A percentile compares a stretch with the other conserved stretches of the same genome.
phyloP scores from a whole-genome alignment of 495 filamentous ascomycete species.

The Coniosporium apollinis region DNA sequence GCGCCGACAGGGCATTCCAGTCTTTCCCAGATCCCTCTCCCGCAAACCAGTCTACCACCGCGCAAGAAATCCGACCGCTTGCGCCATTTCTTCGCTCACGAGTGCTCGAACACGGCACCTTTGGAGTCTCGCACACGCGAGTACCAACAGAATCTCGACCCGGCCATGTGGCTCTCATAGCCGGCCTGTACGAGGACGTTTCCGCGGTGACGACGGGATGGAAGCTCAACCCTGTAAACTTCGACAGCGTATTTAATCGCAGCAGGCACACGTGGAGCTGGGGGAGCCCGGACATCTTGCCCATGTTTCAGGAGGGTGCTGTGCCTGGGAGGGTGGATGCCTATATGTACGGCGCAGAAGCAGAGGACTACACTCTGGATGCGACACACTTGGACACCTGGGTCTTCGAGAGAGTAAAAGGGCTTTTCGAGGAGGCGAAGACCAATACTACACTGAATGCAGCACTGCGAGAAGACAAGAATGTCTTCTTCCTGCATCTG shows the following conservation, averaged over 20 bases:
- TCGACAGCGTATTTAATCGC: slow-evolving; percentile 96
- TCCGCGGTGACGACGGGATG: slow-evolving; percentile 94
- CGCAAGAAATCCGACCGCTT: slow-evolving; percentile 48
- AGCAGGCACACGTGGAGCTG: slow-evolving; percentile 97
- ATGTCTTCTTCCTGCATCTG: slow-evolving; percentile 93
- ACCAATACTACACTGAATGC: slow-evolving; percentile 59
- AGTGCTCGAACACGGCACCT: slow-evolving; percentile 81
- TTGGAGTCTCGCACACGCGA: slow-evolving; percentile 94
- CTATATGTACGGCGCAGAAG: slow-evolving; percentile 64
- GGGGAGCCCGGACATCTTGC: slow-evolving; percentile 95
- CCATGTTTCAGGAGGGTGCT: slow-evolving; percentile 92
- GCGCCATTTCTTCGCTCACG: slow-evolving; percentile 89
- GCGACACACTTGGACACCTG: slow-evolving; percentile 71
- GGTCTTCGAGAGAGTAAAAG: slow-evolving; percentile 90
- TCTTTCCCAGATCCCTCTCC: slow-evolving; percentile 81
- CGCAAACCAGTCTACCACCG: slow-evolving; percentile 30
- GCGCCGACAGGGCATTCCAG: slow-evolving; percentile 97
- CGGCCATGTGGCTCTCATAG: slow-evolving; percentile 94
- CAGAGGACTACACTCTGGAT: slow-evolving; percentile 79
- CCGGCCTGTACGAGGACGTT: slow-evolving; percentile 95
- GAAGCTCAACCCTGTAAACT: slow-evolving; percentile 97
- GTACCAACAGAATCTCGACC: slow-evolving; percentile 95
- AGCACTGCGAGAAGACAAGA: slow-evolving; percentile 61
- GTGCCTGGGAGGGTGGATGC: slow-evolving; percentile 74
- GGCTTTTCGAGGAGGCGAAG: slow-evolving; percentile 63